These are phyloP conservation scores for Boletus reticulatus DNA, from an alignment of 768 basidiomycete species.

Conservation along the genomic window DNA sequence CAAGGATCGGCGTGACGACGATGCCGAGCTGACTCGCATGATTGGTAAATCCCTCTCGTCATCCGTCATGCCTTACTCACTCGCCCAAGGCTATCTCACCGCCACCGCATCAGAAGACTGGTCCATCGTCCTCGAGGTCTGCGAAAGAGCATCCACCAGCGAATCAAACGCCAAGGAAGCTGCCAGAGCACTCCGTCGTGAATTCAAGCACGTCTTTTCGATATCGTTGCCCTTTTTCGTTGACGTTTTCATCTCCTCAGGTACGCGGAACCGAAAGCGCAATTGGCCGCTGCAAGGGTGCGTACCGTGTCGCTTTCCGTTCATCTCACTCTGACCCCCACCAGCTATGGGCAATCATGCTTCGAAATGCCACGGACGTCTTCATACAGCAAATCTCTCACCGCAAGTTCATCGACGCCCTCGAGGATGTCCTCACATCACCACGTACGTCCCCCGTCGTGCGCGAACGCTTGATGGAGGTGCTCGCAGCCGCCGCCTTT, in stretches of 20 bases:
- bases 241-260: constrained; percentile 32
- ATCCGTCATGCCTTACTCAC: neutral
- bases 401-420: constrained; percentile 75
- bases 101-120: constrained; percentile 82
- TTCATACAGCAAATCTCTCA: constrained; percentile 70
- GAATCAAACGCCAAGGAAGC: constrained; percentile 83
- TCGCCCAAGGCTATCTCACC: constrained; percentile 60
- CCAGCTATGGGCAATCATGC: constrained; percentile 89
- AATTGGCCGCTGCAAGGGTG: constrained; percentile 75
- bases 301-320: constrained; percentile 22
- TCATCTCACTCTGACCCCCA: constrained; percentile 1
- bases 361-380: constrained; percentile 71
- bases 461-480: constrained; percentile 73
- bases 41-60: constrained; percentile 47
- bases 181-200: constrained; percentile 73
- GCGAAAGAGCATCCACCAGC: constrained; percentile 73
- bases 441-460: constrained; percentile 75
- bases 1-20: constrained; percentile 37
- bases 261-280: constrained; percentile 72
- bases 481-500: constrained; percentile 80
- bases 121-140: constrained; percentile 79
- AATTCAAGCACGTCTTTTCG: constrained; percentile 66
- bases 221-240: neutral
- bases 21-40: constrained; percentile 65
- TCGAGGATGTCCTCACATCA: constrained; percentile 69